A percentile compares a stretch with the other conserved stretches of the same genome.
These are phyloP conservation scores for Sugiyamaella floridensis DNA, from an alignment of 805 yeast genomes.

Conservation along the genomic window DNA sequence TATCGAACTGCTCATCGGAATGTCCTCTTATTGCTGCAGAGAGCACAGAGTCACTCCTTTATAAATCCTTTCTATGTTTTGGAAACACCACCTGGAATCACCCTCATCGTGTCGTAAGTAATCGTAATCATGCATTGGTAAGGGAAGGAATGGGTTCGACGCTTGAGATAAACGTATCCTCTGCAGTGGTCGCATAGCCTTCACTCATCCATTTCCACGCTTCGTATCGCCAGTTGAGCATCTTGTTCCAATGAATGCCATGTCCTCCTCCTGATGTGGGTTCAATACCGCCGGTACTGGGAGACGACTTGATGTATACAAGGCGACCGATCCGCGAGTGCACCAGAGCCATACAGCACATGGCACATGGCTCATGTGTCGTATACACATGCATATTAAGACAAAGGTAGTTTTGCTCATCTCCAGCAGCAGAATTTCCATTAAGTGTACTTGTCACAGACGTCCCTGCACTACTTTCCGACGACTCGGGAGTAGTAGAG, in stretches of 20 bases:
- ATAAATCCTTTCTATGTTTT: too few relatives aligned
- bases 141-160: background rate
- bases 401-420: constrained; percentile 52
- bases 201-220: constrained; percentile 58
- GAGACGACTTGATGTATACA: constrained; percentile 48
- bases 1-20: too few relatives aligned
- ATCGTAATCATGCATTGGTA: constrained; percentile 8
- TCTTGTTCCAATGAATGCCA: constrained; percentile 66
- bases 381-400: constrained; percentile 71
- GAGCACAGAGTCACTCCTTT: too few relatives aligned
- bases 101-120: too few relatives aligned
- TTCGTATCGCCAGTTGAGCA: constrained; percentile 82
- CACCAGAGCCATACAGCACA: constrained; percentile 94
- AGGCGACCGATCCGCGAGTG: constrained; percentile 78
- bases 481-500: constrained; percentile 3
- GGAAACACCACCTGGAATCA: background rate
- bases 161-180: constrained; percentile 1
- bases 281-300: constrained; percentile 48
- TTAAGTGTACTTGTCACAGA: background rate
- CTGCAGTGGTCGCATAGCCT: constrained; percentile 1
- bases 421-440: background rate
- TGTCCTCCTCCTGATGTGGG: constrained; percentile 57
- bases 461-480: background rate
- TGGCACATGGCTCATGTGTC: constrained; percentile 92
- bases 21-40: too few relatives aligned